Evolutionary conservation across 768 basidiomycete genomes (phyloP), one percentile per base, ranked within the genome.

Genomic region (Naganishia randhawae): DNA sequence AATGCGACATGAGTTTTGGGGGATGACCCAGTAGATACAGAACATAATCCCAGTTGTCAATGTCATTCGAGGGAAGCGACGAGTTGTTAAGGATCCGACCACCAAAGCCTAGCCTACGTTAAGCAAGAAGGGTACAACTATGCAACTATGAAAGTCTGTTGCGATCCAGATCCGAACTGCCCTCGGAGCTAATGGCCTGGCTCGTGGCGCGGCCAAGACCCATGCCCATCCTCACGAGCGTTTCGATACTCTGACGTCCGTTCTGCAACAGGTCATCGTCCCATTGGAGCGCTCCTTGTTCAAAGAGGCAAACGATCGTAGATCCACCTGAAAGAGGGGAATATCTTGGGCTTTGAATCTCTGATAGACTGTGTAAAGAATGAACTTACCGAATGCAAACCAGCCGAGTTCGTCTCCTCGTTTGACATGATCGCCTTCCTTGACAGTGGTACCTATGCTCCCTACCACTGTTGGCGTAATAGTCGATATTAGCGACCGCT

Each of bases 391-490:
- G 73, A 97, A 98, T 0, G 92, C 93, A 75, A 97, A 97, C 76
- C 91, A 95, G 1, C 92, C 91, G 75, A 95, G 86, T 75, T 97
- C 95, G 70, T 98, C 85, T 1, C 93, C 93, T 14, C 91, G 86
- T 74, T 84, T 84, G 69, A 98, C 87, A 0, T 82, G 72, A 25
- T 95, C 85, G 0, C 93, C 93, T 73, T 94, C 91, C 53, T 87
- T 73, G n/a, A 92, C 89, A 0, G 92, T 92, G 5, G 88, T 90
- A 73, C 86, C 79, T 76, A 97, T 98, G 69, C 88, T 91, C 11
- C 90, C 92, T 14, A 90, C 94, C 82, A 76, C 79, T 80, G 63
- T 16, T 19, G 17, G 32, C 16, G 42, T 8, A 41, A 27, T 29
- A 53, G 13, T 29, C 19, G 13, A 13, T 8, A 41, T 29, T 25